These are phyloP conservation scores for Candida succiphila DNA, from an alignment of 805 yeast species.

Conservation along the genomic window DNA sequence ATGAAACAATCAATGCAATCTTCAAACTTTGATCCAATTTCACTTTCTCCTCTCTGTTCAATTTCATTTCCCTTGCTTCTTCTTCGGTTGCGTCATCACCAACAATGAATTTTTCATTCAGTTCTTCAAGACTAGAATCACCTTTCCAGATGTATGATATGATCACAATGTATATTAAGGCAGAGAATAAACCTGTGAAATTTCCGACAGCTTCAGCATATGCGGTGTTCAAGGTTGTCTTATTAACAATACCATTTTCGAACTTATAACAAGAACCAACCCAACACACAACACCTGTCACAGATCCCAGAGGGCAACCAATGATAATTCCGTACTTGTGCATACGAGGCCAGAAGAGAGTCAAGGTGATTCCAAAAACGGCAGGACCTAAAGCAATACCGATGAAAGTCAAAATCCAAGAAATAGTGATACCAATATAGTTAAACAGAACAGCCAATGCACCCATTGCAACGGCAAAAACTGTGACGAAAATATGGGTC, in stretches of 20 bases:
- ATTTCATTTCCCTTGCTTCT: slow-evolving; percentile 19
- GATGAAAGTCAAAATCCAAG: slow-evolving; percentile 28
- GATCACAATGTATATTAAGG: slow-evolving; percentile 17
- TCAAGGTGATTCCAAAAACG: slow-evolving; percentile 21
- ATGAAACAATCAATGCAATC: slow-evolving; percentile 9
- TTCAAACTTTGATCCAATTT: slow-evolving; percentile 11
- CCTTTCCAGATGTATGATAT: slow-evolving; percentile 21
- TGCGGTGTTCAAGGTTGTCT: slow-evolving; percentile 13
- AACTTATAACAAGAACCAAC: slow-evolving; percentile 18
- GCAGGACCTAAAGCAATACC: slow-evolving; percentile 31
- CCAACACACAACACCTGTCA: slow-evolving; percentile 43
- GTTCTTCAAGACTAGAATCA: slow-evolving; percentile 16
- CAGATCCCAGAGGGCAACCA: slow-evolving; percentile 42
- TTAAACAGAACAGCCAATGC: slow-evolving; percentile 28
- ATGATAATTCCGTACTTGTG: slow-evolving; percentile 15
- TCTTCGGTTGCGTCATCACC: slow-evolving; percentile 27
- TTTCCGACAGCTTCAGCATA: slow-evolving; percentile 21
- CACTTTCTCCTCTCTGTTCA: slow-evolving; percentile 12
- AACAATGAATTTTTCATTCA: slow-evolving; percentile 14
- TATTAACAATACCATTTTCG: slow-evolving; percentile 15
- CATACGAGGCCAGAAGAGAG: slow-evolving; percentile 27
- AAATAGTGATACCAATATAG: slow-evolving; percentile 30
- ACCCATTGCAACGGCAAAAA: slow-evolving; percentile 24
- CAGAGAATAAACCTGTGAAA: slow-evolving; percentile 15
- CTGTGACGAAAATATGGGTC: slow-evolving; percentile 34